Conservation (phyloP, 2,329 filamentous ascomycete genomes). For the Amauroascus verrucosus region DNA sequence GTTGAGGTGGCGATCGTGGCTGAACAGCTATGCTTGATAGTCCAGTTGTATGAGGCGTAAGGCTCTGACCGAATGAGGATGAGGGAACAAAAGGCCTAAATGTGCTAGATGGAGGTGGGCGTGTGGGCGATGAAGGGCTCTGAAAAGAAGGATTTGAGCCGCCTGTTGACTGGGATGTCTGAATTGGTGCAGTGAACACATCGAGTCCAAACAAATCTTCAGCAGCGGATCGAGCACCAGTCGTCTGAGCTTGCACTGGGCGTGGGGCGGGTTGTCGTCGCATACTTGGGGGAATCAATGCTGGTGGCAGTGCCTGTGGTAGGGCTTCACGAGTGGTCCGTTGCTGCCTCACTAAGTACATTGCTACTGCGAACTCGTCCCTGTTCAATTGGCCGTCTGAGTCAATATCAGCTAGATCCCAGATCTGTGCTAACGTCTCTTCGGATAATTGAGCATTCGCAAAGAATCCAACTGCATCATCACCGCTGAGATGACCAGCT, state of each 20-base stretch:
- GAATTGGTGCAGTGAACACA: slow-evolving; percentile 53
- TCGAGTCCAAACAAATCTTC: slow-evolving; percentile 94
- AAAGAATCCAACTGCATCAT: slow-evolving; percentile 89
- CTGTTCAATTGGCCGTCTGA: slow-evolving; percentile 73
- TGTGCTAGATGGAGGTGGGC: slow-evolving; percentile 37
- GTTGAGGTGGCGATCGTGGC: slow-evolving; percentile 39
- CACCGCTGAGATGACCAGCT: slow-evolving; percentile 77
- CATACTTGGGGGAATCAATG: slow-evolving; percentile 77
- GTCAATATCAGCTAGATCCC: slow-evolving; percentile 92
- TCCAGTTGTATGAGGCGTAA: slow-evolving; percentile 68
- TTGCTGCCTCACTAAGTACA: slow-evolving; percentile 92
- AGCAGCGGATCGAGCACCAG: slow-evolving; percentile 63
- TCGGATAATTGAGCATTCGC: slow-evolving; percentile 84
- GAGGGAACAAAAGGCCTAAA: slow-evolving; percentile 92
- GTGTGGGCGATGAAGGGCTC: slow-evolving; percentile 41
- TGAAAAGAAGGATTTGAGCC: slow-evolving; percentile 53
- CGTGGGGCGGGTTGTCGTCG: slow-evolving; percentile 44
- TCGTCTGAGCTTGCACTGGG: slow-evolving; percentile 29
- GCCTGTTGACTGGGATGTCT: slow-evolving; percentile 59
- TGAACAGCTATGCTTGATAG: slow-evolving; percentile 34
- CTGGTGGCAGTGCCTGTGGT: slow-evolving; percentile 66
- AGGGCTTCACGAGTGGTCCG: slow-evolving; percentile 61
- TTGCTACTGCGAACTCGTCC: slow-evolving; percentile 93
- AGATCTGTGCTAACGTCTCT: slow-evolving; percentile 83
- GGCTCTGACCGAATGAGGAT: slow-evolving; percentile 77